A percentile compares a stretch with the other conserved stretches of the same genome.
phyloP scores from a whole-genome alignment of 108 stramenopile species.

The Nannochloropsis gaditana region DNA sequence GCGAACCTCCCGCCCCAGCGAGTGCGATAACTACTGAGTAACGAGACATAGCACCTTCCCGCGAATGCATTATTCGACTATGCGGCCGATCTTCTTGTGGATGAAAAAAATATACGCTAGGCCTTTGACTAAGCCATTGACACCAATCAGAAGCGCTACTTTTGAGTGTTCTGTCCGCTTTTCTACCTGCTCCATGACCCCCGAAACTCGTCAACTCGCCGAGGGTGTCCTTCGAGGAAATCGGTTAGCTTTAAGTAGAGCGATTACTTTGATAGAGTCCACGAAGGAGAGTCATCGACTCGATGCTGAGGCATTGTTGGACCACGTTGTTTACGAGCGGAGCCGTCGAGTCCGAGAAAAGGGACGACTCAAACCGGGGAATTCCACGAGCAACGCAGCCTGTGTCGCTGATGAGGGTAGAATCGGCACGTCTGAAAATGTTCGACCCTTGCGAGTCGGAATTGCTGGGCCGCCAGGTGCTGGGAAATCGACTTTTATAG shows the following conservation, averaged over 20 bases:
- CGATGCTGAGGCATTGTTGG: constrained; percentile 32
- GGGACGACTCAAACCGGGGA: background rate
- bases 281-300: background rate
- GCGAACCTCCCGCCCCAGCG: no score
- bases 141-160: no score
- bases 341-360: background rate
- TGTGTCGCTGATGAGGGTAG: background rate
- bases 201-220: background rate
- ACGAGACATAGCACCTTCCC: no score
- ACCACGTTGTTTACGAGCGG: constrained; percentile 19
- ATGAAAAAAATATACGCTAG: no score
- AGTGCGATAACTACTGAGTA: no score
- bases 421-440: background rate
- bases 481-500: constrained; percentile 61
- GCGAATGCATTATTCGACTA: no score
- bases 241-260: constrained; percentile 26
- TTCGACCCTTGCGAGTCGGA: constrained; percentile 49
- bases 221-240: constrained; percentile 40
- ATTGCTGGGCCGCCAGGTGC: constrained; percentile 62
- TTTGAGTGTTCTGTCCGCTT: background rate
- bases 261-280: constrained; percentile 53
- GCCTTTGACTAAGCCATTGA: no score
- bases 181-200: background rate
- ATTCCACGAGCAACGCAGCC: background rate
- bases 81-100: no score